These are phyloP conservation scores for Capsicum rhomboideum DNA, from an alignment of 257 asterid species.

Conservation along the genomic window DNA sequence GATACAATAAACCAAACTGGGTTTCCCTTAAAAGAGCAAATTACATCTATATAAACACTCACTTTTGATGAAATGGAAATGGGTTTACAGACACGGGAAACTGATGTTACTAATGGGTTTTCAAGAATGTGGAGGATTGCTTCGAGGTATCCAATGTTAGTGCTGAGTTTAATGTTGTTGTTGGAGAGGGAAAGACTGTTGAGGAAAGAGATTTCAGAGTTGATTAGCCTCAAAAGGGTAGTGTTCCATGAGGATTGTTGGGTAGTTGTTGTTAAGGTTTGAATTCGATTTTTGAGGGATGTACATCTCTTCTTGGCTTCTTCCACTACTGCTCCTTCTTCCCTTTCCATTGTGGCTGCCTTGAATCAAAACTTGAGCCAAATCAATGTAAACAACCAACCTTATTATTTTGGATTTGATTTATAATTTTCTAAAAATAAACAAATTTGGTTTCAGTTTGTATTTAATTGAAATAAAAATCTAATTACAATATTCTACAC, in stretches of 20 bases:
- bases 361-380: too few relatives aligned
- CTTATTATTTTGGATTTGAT: too few relatives aligned
- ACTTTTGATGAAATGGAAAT: slow-evolving; percentile 18
- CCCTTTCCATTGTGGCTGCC: not conserved
- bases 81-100: slow-evolving; percentile 80
- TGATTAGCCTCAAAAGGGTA: slow-evolving; percentile 56
- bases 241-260: slow-evolving; percentile 26
- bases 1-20: slow-evolving; percentile 93
- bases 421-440: too few relatives aligned
- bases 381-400: too few relatives aligned
- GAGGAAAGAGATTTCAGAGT: slow-evolving; percentile 80
- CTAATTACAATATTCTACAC: too few relatives aligned
- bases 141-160: slow-evolving; percentile 82
- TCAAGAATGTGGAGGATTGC: slow-evolving; percentile 62
- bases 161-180: slow-evolving; percentile 35
- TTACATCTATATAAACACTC: slow-evolving; percentile 57
- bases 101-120: slow-evolving; percentile 56
- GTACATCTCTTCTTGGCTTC: slow-evolving; percentile 55
- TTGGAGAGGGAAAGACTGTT: slow-evolving; percentile 30
- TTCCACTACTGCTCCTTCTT: slow-evolving; percentile 27
- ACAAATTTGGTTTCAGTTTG: too few relatives aligned
- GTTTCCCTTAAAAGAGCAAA: slow-evolving; percentile 57
- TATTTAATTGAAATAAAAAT: too few relatives aligned
- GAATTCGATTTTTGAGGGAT: slow-evolving; percentile 37
- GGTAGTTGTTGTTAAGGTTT: slow-evolving; percentile 4